Percentiles rank a stretch among this genome's conserved stretches.
These are phyloP conservation scores for Aurantiochytrium sp. DNA, from an alignment of 108 stramenopile species.

Conservation along the genomic window DNA sequence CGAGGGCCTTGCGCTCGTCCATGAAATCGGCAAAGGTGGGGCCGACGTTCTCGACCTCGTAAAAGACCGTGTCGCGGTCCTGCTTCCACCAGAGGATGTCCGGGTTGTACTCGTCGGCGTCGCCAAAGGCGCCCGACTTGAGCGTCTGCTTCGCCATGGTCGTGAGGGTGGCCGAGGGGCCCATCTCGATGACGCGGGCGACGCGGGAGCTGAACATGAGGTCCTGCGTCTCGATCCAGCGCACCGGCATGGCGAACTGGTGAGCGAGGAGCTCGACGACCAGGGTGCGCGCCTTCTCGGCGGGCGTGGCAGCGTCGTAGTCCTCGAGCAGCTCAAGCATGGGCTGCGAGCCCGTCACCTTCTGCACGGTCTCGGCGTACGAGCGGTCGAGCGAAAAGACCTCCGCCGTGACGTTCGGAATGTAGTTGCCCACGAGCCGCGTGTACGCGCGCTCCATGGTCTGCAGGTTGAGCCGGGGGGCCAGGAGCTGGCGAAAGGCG, in stretches of 20 bases:
- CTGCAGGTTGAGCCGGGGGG: not conserved
- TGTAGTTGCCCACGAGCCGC: not conserved
- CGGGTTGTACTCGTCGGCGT: not conserved
- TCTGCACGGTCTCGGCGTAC: not conserved
- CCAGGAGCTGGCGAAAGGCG: conserved; percentile 20
- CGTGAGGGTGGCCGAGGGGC: conserved; percentile 22
- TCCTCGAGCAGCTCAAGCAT: not conserved
- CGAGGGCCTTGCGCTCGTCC: not conserved
- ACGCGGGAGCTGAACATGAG: not conserved
- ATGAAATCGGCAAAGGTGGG: not conserved
- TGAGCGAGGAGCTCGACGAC: conserved; percentile 36
- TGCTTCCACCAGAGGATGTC: not conserved
- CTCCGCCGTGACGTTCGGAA: conserved; percentile 34
- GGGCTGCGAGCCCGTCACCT: not conserved
- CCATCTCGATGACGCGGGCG: not conserved
- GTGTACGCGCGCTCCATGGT: not conserved
- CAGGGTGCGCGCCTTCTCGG: not conserved
- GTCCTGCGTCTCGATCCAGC: conserved; percentile 33
- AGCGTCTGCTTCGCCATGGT: conserved; percentile 33
- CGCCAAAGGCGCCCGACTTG: not conserved
- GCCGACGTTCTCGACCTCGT: not conserved
- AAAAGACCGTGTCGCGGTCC: not conserved
- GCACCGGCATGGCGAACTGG: conserved; percentile 39
- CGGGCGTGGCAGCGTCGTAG: not conserved
- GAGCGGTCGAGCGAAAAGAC: not conserved